Percentiles rank a stretch among this genome's conserved stretches.
Evolutionary conservation across 495 filamentous ascomycete species (phyloP).

Genomic region (Cladorrhinum samala): DNA sequence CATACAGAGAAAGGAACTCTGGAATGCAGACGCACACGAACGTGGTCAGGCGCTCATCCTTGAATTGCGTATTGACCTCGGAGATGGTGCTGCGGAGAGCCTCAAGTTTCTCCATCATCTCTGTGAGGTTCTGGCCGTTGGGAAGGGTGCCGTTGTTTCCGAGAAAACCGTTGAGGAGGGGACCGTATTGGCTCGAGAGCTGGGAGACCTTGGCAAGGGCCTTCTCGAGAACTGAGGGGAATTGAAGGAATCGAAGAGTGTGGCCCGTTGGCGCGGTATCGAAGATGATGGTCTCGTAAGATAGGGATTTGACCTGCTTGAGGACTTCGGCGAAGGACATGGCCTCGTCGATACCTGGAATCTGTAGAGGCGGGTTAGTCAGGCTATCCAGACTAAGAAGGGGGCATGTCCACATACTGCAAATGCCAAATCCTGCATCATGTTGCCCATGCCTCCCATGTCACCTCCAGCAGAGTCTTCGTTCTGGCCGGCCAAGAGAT

Average conservation of each 20-base stretch:
- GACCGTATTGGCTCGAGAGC: slow-evolving; percentile 88
- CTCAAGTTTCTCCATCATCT: slow-evolving; percentile 92
- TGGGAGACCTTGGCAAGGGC: slow-evolving; percentile 94
- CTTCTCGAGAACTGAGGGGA: slow-evolving; percentile 97
- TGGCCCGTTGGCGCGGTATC: slow-evolving; percentile 98
- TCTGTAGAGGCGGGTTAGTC: slow-evolving; percentile 47
- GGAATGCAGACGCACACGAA: slow-evolving; percentile 99
- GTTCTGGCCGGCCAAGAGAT: slow-evolving; percentile 75
- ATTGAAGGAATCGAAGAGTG: slow-evolving; percentile 97
- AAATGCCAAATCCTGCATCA: slow-evolving; percentile 63
- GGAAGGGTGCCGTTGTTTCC: slow-evolving; percentile 73
- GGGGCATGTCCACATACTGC: slow-evolving; percentile 37
- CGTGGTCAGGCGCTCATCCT: slow-evolving; percentile 90
- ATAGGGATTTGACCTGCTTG: slow-evolving; percentile 98
- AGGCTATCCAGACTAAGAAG: neutral
- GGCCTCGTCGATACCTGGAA: slow-evolving; percentile 96
- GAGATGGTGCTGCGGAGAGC: slow-evolving; percentile 82
- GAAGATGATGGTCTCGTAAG: slow-evolving; percentile 98
- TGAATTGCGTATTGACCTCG: slow-evolving; percentile 97
- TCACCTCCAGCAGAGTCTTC: slow-evolving; percentile 57
- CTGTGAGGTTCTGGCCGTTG: slow-evolving; percentile 84
- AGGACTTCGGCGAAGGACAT: slow-evolving; percentile 99
- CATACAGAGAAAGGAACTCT: slow-evolving; percentile 94
- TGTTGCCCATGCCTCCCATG: slow-evolving; percentile 55
- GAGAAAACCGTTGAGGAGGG: slow-evolving; percentile 89